Evolutionary conservation across 1,139 yeast genomes (phyloP).

Genomic region (Yarrowia galli): DNA sequence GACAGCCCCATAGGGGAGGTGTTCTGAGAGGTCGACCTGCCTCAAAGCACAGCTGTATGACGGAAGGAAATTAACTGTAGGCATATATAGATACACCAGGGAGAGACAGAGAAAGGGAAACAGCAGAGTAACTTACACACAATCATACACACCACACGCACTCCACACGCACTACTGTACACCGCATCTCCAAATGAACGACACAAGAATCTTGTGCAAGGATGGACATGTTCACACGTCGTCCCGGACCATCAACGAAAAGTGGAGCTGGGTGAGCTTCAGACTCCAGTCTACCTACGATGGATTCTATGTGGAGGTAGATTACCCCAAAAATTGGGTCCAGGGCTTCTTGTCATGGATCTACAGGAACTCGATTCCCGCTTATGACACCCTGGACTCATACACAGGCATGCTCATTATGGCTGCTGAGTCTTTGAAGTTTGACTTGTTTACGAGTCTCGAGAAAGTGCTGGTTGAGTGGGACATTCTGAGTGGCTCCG

Average conservation of each 20-base stretch:
- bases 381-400: constrained; percentile 5
- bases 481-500: constrained; percentile 1
- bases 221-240: constrained; percentile 12
- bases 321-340: constrained; percentile 23
- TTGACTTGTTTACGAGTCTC: neutral
- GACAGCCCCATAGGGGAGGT: constrained; percentile 1
- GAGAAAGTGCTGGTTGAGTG: neutral
- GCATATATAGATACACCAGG: constrained; percentile 1
- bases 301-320: constrained; percentile 2
- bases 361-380: neutral
- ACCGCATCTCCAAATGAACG: neutral
- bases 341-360: constrained; percentile 8
- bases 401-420: constrained; percentile 17
- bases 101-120: neutral
- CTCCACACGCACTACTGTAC: neutral
- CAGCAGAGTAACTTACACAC: neutral
- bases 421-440: constrained; percentile 23
- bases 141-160: neutral
- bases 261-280: constrained; percentile 13
- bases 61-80: neutral
- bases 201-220: constrained; percentile 17
- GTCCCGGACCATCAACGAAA: constrained; percentile 8
- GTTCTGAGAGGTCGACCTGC: constrained; percentile 10
- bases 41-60: constrained; percentile 1
- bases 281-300: constrained; percentile 14